phyloP scores from a whole-genome alignment of 1,284 basidiomycete species.

The Puccinia hordei region DNA sequence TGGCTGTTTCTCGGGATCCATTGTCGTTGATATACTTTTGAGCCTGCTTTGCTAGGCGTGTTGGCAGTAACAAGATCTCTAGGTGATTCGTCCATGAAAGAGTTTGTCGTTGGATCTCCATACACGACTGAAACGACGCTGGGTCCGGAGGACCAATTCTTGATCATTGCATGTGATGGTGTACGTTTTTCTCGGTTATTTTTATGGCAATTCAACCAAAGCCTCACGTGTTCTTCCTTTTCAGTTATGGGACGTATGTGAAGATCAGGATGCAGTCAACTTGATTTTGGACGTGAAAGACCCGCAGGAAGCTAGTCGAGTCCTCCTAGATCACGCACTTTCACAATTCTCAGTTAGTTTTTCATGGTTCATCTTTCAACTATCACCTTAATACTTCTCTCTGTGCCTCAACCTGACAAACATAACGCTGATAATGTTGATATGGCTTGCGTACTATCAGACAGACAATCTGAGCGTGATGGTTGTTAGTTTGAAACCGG shows the following conservation, averaged over 20 bases:
- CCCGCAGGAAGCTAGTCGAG: slow-evolving; percentile 78
- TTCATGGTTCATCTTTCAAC: background rate
- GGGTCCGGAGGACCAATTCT: slow-evolving; percentile 84
- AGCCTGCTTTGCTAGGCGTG: slow-evolving; percentile 64
- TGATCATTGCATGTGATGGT: slow-evolving; percentile 96
- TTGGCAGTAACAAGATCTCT: slow-evolving; percentile 93
- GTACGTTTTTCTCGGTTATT: slow-evolving; percentile 66
- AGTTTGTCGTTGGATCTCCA: slow-evolving; percentile 95
- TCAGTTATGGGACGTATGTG: slow-evolving; percentile 94
- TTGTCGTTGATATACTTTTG: background rate
- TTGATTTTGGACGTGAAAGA: slow-evolving; percentile 74
- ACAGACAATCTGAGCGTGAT: slow-evolving; percentile 50
- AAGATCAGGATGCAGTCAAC: slow-evolving; percentile 88
- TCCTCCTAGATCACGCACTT: slow-evolving; percentile 81
- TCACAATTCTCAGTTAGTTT: slow-evolving; percentile 49
- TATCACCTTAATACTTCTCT: no score
- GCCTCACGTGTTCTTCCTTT: slow-evolving; percentile 2
- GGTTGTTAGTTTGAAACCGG: slow-evolving; percentile 44
- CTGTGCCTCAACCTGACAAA: background rate
- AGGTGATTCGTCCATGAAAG: slow-evolving; percentile 98
- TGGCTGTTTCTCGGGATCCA: slow-evolving; percentile 23
- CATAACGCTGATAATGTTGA: background rate
- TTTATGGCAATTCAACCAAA: background rate
- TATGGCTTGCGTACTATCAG: slow-evolving; percentile 10
- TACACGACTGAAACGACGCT: slow-evolving; percentile 96